Percentiles rank a stretch among this genome's conserved stretches.
Evolutionary conservation across 805 yeast species (phyloP).

Genomic region (Metschnikowia drakensbergensis): DNA sequence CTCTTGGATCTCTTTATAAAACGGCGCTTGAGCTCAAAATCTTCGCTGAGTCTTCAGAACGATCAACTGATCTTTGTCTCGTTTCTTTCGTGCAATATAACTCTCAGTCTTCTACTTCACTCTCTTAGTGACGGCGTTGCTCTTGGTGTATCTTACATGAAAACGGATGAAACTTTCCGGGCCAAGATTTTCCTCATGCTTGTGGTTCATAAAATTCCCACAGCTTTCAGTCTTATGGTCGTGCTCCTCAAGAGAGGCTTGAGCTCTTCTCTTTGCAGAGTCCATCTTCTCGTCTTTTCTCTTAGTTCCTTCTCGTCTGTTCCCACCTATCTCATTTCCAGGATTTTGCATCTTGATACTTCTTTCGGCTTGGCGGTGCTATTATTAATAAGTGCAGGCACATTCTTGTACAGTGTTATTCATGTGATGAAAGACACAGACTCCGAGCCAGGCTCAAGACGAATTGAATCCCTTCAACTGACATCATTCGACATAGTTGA

Average conservation of each 20-base stretch:
- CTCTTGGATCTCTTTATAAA: conserved; percentile 1
- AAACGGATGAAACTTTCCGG: conserved; percentile 36
- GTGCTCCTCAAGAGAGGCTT: conserved; percentile 44
- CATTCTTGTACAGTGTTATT: conserved; percentile 66
- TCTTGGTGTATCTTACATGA: conserved; percentile 54
- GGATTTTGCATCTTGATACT: conserved; percentile 24
- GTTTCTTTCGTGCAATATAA: conserved; percentile 32
- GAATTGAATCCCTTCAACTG: conserved; percentile 11
- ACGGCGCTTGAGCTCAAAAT: not conserved
- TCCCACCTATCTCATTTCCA: conserved; percentile 42
- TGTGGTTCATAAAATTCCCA: conserved; percentile 69
- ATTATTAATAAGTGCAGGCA: conserved; percentile 64
- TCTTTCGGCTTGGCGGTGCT: conserved; percentile 50
- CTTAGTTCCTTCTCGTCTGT: conserved; percentile 58
- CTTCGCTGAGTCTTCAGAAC: not conserved
- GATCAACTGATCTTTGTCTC: conserved; percentile 31
- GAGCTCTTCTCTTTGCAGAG: conserved; percentile 27
- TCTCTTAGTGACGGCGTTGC: conserved; percentile 72
- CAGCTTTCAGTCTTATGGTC: conserved; percentile 63
- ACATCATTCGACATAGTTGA: conserved; percentile 6
- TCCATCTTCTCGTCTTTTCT: conserved; percentile 54
- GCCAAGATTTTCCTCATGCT: conserved; percentile 55
- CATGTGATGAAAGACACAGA: conserved; percentile 50
- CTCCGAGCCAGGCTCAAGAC: not conserved
- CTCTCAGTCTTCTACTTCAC: conserved; percentile 63